Percentiles rank a stretch among this genome's conserved stretches.
Evolutionary conservation across 2,329 filamentous ascomycete genomes (phyloP).

Genomic region (Beauveria varroae): DNA sequence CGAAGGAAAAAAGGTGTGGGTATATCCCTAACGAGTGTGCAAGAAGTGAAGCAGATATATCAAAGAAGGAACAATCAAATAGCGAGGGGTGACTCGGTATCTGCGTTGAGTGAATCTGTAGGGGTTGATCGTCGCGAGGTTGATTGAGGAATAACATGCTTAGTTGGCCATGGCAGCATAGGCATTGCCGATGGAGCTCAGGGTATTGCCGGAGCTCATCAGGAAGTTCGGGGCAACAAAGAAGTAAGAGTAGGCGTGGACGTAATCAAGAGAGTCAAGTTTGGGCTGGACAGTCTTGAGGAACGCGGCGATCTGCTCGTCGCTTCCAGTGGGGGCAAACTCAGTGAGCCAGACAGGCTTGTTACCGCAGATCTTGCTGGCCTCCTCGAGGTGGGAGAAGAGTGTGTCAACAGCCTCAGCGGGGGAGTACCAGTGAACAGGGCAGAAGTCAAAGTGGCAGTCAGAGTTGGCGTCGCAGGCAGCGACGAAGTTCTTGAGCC

Average conservation of each 20-base stretch:
- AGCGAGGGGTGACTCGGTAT: background rate
- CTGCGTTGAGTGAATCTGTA: slow-evolving; percentile 1
- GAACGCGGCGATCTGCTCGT: slow-evolving; percentile 39
- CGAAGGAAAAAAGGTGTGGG: slow-evolving; percentile 17
- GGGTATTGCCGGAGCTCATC: slow-evolving; percentile 29
- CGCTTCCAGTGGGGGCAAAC: slow-evolving; percentile 46
- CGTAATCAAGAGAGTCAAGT: slow-evolving; percentile 42
- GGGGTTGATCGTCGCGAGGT: slow-evolving; percentile 14
- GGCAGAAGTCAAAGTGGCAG: slow-evolving; percentile 53
- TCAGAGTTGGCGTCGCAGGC: slow-evolving; percentile 36
- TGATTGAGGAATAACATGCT: slow-evolving; percentile 7
- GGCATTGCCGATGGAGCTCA: slow-evolving; percentile 40
- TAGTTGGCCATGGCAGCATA: slow-evolving; percentile 34
- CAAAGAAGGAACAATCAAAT: background rate
- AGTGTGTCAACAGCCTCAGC: slow-evolving; percentile 40
- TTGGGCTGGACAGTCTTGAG: slow-evolving; percentile 39
- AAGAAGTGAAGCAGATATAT: slow-evolving; percentile 24
- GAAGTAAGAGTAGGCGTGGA: slow-evolving; percentile 52
- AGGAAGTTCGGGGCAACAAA: slow-evolving; percentile 38
- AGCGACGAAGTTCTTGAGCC: slow-evolving; percentile 45
- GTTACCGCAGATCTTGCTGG: slow-evolving; percentile 36
- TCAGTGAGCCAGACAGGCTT: slow-evolving; percentile 57
- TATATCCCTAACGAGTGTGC: slow-evolving; percentile 30
- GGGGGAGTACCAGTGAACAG: slow-evolving; percentile 56
- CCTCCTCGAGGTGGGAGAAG: slow-evolving; percentile 44